Evolutionary conservation across 805 yeast species (phyloP), one percentile per base, ranked within the genome.

Genomic region (Ogataea philodendri): DNA sequence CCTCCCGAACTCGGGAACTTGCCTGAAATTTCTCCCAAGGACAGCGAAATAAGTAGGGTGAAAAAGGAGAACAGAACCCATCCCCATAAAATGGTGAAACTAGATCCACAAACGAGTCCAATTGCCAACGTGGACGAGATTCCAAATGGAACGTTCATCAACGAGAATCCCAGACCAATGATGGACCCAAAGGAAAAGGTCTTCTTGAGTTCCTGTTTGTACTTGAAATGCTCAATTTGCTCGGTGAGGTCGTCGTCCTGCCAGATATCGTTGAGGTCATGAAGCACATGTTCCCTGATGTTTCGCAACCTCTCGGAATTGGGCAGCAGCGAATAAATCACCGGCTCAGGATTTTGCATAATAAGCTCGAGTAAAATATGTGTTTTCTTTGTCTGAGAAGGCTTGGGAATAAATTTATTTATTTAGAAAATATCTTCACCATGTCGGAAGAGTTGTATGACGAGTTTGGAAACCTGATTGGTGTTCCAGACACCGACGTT

Each of bases 81-180:
- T 0, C 95, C 95, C 63, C 81, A 77, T 27, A 84, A 63, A 26
- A 84, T 79, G 0, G 93, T 81, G 9, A 78, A 77, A 34, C 82
- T 81, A 1, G 88, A 87, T 7, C 94, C 95, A 58, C 83, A 84
- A 7, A 78, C 69, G 35, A 84, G 61, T 3, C 85, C 82, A 19
- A 81, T 79, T 51, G 81, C 76, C 55, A 84, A 66, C 1, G 88
- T 82, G 3, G 86, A 76, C 7, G 87, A 76, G 48, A 84, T 70
- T 1, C 90, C 88, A 48, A 83, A 70, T 0, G 89, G 90, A 0
- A 86, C 89, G 26, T 86, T 84, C 89, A 84, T 82, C 20, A 84
- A 61, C 1, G 88, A 78, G 54, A 84, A 83, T 0, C 93, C 90
- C 15, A 84, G 62, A 4, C 93, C 95, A 15, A 84, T 74, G 28